phyloP scores from a whole-genome alignment of 805 yeast genomes.

The Geotrichum ghanense region DNA sequence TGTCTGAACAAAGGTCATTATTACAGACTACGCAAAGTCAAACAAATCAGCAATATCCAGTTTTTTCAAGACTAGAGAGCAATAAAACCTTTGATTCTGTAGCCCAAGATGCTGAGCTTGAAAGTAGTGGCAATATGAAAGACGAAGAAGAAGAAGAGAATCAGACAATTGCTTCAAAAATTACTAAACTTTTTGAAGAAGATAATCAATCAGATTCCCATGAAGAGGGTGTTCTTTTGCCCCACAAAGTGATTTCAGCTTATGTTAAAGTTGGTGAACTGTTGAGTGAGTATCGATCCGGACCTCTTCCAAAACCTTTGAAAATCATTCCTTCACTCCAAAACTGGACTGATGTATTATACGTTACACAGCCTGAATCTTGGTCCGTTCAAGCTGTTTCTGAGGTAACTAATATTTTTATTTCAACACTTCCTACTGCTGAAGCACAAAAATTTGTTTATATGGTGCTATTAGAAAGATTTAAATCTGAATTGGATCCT shows the following conservation, averaged over 20 bases:
- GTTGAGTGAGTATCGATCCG: constrained; percentile 82
- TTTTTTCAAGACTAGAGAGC: no score
- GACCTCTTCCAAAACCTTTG: constrained; percentile 91
- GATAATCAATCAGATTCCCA: constrained; percentile 79
- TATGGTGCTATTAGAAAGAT: constrained; percentile 28
- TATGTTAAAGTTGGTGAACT: constrained; percentile 86
- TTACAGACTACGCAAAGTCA: background rate
- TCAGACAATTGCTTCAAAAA: background rate
- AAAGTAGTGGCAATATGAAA: background rate
- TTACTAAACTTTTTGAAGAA: constrained; percentile 22
- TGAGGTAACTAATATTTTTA: constrained; percentile 90
- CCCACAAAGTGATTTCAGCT: constrained; percentile 93
- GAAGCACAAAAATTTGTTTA: constrained; percentile 82
- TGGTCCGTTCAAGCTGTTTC: constrained; percentile 96
- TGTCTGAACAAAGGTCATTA: background rate
- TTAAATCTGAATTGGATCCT: constrained; percentile 28
- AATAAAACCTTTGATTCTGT: background rate
- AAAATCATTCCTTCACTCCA: constrained; percentile 86
- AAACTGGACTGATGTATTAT: constrained; percentile 93
- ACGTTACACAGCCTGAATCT: constrained; percentile 79
- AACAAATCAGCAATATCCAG: background rate
- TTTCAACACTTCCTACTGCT: constrained; percentile 74
- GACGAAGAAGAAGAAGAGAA: no score
- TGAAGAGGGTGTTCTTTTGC: constrained; percentile 73
- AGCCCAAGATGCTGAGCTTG: background rate